Percentiles rank a stretch among this genome's conserved stretches.
Conservation (phyloP, 2,329 filamentous ascomycete species). For the Aspergillus aculeatinus region DNA sequence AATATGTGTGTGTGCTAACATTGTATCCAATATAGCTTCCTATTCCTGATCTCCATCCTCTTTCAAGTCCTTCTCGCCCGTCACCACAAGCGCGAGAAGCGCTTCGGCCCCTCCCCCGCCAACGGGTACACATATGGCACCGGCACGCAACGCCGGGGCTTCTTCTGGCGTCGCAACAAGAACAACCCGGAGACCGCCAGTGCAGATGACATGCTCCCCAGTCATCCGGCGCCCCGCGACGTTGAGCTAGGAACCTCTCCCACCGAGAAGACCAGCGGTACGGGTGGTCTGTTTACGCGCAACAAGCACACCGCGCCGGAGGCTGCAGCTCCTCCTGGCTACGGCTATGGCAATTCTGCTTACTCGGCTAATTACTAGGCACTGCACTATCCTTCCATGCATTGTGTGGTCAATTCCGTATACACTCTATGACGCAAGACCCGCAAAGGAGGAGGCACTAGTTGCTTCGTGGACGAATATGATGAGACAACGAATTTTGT, state of each 20-base stretch:
- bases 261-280: slow-evolving; percentile 3
- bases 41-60: slow-evolving; percentile 72
- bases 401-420: too few species aligned
- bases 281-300: slow-evolving; percentile 22
- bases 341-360: slow-evolving; percentile 33
- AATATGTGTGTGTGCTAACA: not conserved
- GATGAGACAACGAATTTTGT: too few species aligned
- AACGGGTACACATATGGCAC: slow-evolving; percentile 68
- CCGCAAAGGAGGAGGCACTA: too few species aligned
- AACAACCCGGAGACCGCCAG: slow-evolving; percentile 38
- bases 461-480: too few species aligned
- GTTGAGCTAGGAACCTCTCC: slow-evolving; percentile 30
- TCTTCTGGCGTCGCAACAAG: slow-evolving; percentile 42
- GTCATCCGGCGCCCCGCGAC: slow-evolving; percentile 41
- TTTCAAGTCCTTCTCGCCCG: slow-evolving; percentile 68
- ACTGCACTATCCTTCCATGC: too few species aligned
- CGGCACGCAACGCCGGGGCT: slow-evolving; percentile 34
- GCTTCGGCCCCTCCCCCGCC: slow-evolving; percentile 63
- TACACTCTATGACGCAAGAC: too few species aligned
- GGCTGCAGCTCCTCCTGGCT: slow-evolving; percentile 13
- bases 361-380: slow-evolving; percentile 33
- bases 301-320: slow-evolving; percentile 22
- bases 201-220: slow-evolving; percentile 38
- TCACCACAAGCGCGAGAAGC: slow-evolving; percentile 72
- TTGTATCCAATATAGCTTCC: slow-evolving; percentile 51